Evolutionary conservation across 2,329 filamentous ascomycete species (phyloP).

Genomic region (Arthrobotrys conoides): DNA sequence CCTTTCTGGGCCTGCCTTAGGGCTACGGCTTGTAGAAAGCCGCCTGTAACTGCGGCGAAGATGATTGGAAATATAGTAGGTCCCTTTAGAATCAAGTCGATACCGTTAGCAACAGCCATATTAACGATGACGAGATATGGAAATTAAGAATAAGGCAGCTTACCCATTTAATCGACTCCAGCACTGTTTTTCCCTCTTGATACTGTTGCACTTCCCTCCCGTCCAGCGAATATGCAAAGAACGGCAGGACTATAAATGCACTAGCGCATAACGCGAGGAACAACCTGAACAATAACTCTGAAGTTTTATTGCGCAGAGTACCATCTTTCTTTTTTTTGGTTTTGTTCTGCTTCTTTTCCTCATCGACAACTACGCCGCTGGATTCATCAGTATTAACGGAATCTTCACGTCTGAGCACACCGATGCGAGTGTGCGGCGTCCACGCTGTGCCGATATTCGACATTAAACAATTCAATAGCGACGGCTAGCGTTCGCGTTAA

Average conservation of each 20-base stretch:
- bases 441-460: neutral
- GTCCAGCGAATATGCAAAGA: constrained; percentile 2
- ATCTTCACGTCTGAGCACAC: neutral
- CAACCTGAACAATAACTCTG: constrained; percentile 1
- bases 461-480: neutral
- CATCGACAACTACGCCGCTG: neutral
- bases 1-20: neutral
- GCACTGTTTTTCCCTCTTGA: neutral
- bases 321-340: neutral
- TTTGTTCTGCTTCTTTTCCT: neutral
- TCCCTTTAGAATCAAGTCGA: neutral
- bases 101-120: neutral
- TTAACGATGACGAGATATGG: neutral
- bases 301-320: neutral
- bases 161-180: constrained; percentile 16
- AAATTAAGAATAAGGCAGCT: neutral
- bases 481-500: neutral
- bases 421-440: neutral
- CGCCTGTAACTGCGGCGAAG: constrained; percentile 3
- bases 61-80: constrained; percentile 17
- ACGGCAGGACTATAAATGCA: constrained; percentile 1
- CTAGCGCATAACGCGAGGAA: neutral
- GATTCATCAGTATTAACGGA: neutral
- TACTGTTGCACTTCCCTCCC: neutral
- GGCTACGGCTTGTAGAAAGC: constrained; percentile 4